Conservation (phyloP, 2,329 filamentous ascomycete genomes). For the Alternaria sp. region DNA sequence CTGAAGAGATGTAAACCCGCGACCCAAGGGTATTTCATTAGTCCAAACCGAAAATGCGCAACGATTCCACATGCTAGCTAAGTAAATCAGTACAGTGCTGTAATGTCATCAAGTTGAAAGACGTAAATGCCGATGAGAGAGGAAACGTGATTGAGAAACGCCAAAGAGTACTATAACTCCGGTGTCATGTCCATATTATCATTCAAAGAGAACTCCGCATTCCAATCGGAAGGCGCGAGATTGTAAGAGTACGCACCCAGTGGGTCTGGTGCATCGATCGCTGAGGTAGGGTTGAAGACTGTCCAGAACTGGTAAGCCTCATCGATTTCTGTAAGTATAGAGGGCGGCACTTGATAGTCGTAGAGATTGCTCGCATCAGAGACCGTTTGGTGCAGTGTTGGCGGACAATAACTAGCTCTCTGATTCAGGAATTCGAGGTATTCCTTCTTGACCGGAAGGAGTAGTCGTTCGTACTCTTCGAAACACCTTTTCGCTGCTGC, state of each 20-base stretch:
- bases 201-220: slow-evolving; percentile 39
- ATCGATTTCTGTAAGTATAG: slow-evolving; percentile 24
- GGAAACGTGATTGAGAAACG: neutral
- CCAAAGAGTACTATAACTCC: slow-evolving; percentile 5
- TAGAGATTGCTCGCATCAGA: slow-evolving; percentile 17
- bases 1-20: neutral
- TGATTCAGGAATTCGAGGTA: slow-evolving; percentile 41
- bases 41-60: neutral
- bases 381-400: slow-evolving; percentile 8
- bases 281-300: slow-evolving; percentile 39
- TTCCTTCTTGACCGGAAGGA: slow-evolving; percentile 41
- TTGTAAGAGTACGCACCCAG: slow-evolving; percentile 29
- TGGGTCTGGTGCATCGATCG: slow-evolving; percentile 26
- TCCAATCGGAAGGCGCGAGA: slow-evolving; percentile 40
- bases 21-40: neutral
- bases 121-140: neutral
- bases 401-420: slow-evolving; percentile 29
- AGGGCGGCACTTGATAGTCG: slow-evolving; percentile 15
- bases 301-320: slow-evolving; percentile 39
- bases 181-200: slow-evolving; percentile 27
- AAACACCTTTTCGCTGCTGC: slow-evolving; percentile 40
- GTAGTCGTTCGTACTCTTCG: slow-evolving; percentile 42
- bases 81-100: neutral
- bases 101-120: neutral
- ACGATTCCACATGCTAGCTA: neutral